A percentile compares a stretch with the other conserved stretches of the same genome.
Conservation (phyloP, 441 rosid genomes). For the Macaranga tanarius region DNA sequence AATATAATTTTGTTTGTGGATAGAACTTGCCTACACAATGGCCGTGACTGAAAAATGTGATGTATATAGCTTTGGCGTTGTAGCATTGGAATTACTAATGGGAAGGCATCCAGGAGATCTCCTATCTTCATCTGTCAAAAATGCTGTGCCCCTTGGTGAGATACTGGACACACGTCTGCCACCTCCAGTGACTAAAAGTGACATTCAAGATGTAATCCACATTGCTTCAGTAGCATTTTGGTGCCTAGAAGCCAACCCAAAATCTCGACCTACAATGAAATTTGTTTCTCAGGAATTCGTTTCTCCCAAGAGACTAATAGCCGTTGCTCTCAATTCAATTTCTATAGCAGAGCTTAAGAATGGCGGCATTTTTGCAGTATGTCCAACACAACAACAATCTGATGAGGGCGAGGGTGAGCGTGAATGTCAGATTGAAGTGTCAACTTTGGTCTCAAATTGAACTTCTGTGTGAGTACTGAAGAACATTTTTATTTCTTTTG, state of each 20-base stretch:
- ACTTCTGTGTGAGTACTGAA: not conserved
- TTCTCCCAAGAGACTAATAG: not conserved
- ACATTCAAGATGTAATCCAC: constrained; percentile 2
- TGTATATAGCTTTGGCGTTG: constrained; percentile 24
- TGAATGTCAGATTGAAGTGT: not conserved
- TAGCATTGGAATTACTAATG: constrained; percentile 29
- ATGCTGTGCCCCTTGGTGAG: not conserved
- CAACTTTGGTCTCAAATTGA: not conserved
- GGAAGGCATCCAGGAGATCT: constrained; percentile 34
- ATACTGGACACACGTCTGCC: constrained; percentile 12
- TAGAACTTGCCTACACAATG: constrained; percentile 28
- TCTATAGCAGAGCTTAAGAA: constrained; percentile 10
- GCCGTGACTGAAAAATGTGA: constrained; percentile 29
- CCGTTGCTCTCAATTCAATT: not conserved
- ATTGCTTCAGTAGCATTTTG: constrained; percentile 11
- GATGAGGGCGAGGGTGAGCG: not conserved
- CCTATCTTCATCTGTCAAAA: not conserved
- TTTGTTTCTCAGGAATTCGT: constrained; percentile 9
- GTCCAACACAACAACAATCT: not conserved
- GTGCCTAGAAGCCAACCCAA: constrained; percentile 13
- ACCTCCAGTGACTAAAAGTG: not conserved
- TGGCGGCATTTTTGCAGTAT: not conserved
- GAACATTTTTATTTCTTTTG: no score
- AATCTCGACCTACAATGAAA: constrained; percentile 25
- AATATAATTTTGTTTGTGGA: not conserved